These are phyloP conservation scores for Liriodendron chinense DNA, from an alignment of 164 flowering plant species.

Conservation along the genomic window DNA sequence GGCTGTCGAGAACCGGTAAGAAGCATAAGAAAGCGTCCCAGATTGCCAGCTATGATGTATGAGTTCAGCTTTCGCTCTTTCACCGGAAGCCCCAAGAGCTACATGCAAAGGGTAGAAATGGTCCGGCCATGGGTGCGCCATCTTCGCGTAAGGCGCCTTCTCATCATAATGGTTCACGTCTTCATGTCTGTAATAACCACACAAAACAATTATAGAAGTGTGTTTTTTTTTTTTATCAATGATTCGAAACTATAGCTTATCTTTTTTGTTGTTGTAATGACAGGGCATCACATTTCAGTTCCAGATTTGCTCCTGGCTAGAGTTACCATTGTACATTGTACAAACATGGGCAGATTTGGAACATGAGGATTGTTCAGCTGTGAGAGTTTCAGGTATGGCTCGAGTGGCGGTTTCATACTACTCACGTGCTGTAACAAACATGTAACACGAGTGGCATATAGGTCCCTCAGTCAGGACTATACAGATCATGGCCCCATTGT, in stretches of 20 bases:
- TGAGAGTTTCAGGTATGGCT: not conserved
- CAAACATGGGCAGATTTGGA: not conserved
- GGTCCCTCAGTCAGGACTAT: no score
- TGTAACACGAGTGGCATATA: no score
- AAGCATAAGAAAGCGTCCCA: conserved; percentile 39
- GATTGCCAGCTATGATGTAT: conserved; percentile 35
- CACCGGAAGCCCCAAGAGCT: conserved; percentile 37
- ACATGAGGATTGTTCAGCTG: not conserved
- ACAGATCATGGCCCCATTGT: no score
- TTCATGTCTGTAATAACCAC: conserved; percentile 17
- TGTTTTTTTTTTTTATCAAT: no score
- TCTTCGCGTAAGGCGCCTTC: conserved; percentile 34
- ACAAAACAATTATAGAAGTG: not conserved
- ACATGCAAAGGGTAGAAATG: conserved; percentile 43
- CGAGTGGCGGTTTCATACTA: no score
- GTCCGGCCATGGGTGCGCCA: conserved; percentile 42
- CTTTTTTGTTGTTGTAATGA: not conserved
- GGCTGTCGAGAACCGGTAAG: conserved; percentile 26
- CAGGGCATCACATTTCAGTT: not conserved
- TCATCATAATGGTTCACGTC: conserved; percentile 33
- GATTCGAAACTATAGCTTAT: no score
- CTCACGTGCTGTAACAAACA: no score
- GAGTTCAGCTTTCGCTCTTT: conserved; percentile 24
- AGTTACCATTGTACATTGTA: not conserved
- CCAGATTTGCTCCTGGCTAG: not conserved